A percentile compares a stretch with the other conserved stretches of the same genome.
Evolutionary conservation across 306 rosid genomes (phyloP).

Genomic region (Prinsepia uniflora): DNA sequence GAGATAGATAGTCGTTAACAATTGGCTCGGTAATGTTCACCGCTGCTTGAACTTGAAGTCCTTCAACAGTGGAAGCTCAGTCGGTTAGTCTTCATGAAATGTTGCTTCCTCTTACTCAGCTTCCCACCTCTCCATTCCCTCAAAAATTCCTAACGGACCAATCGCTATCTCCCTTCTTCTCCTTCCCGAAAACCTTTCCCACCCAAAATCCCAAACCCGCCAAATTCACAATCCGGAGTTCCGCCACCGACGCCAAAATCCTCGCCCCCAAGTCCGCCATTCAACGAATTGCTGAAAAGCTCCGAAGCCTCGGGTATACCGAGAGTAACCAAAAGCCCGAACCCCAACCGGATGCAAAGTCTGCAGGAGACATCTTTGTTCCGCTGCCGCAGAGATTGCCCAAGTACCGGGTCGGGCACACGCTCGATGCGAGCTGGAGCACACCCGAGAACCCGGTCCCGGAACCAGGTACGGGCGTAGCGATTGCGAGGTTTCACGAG

Average conservation of each 20-base stretch:
- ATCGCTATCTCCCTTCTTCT: constrained; percentile 31
- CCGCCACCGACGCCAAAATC: constrained; percentile 35
- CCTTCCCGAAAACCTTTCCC: constrained; percentile 36
- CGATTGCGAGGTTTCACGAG: constrained; percentile 42
- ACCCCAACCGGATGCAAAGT: background rate
- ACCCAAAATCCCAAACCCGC: constrained; percentile 20
- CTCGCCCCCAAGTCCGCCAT: constrained; percentile 68
- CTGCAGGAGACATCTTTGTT: constrained; percentile 70
- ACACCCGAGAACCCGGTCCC: constrained; percentile 77
- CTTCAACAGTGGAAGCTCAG: background rate
- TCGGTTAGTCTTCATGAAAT: constrained; percentile 15
- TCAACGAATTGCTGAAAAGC: constrained; percentile 84
- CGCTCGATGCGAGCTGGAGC: constrained; percentile 76
- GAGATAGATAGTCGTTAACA: constrained; percentile 6
- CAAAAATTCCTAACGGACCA: constrained; percentile 27
- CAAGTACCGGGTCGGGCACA: constrained; percentile 61
- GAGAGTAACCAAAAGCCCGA: constrained; percentile 24
- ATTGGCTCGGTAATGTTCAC: background rate
- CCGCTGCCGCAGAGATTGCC: constrained; percentile 61
- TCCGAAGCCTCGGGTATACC: constrained; percentile 71
- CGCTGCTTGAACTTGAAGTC: constrained; percentile 6
- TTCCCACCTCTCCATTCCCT: constrained; percentile 27
- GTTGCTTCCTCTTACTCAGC: constrained; percentile 45
- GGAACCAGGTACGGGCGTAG: constrained; percentile 54
- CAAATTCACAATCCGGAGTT: constrained; percentile 48